Conservation (phyloP, 106 monocot species). For the Dendrobium chrysotoxum region DNA sequence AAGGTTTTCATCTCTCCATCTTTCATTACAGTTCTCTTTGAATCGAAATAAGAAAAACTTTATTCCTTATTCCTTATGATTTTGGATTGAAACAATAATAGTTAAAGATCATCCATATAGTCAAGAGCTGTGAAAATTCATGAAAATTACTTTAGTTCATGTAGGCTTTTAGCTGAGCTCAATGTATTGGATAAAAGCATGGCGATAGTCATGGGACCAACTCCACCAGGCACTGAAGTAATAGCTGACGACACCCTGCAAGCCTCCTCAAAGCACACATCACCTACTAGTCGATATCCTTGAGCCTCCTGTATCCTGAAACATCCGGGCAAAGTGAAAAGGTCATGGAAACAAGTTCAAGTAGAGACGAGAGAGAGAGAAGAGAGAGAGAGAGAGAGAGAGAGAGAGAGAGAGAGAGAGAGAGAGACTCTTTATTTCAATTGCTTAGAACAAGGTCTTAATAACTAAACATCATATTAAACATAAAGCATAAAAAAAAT, state of each 20-base stretch:
- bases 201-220: slow-evolving; percentile 94
- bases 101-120: background rate
- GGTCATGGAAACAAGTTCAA: no score
- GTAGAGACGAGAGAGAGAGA: no score
- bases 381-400: no score
- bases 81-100: background rate
- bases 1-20: background rate
- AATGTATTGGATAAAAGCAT: slow-evolving; percentile 92
- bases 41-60: background rate
- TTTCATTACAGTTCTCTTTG: background rate
- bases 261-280: slow-evolving; percentile 67
- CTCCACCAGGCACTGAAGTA: slow-evolving; percentile 89
- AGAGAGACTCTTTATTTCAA: no score
- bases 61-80: background rate
- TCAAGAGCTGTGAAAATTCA: background rate
- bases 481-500: no score
- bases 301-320: slow-evolving; percentile 52
- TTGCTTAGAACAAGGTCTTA: no score
- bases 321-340: background rate
- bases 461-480: no score
- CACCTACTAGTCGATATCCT: slow-evolving; percentile 72
- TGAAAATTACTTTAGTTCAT: slow-evolving; percentile 41
- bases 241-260: slow-evolving; percentile 68
- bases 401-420: no score
- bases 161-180: slow-evolving; percentile 67